These are phyloP conservation scores for Cyanidiococcus yangmingshanensis DNA, from an alignment of 23 red algal genomes.

Conservation along the genomic window DNA sequence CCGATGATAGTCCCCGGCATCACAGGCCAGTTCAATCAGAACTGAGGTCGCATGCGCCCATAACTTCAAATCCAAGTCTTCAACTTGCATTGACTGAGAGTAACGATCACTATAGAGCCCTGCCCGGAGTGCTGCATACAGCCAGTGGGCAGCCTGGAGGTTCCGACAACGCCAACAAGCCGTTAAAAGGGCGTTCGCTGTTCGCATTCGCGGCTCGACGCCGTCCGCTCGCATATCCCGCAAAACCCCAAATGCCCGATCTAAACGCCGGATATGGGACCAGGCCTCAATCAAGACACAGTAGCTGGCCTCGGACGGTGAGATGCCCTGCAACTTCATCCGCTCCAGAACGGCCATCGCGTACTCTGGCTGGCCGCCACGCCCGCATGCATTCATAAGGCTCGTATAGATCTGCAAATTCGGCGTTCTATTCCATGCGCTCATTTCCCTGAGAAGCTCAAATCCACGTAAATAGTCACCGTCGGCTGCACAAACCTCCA, in stretches of 20 bases:
- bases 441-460: background rate
- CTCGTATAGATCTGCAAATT: background rate
- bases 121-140: background rate
- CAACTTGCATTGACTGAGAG: background rate
- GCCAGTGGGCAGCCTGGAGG: slow-evolving; percentile 10
- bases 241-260: slow-evolving; percentile 7
- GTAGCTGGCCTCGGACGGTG: background rate
- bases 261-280: background rate
- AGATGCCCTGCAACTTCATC: background rate
- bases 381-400: background rate
- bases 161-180: slow-evolving; percentile 3
- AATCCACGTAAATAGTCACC: background rate
- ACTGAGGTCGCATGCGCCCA: no score
- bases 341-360: background rate
- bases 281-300: background rate
- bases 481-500: slow-evolving; percentile 6
- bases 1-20: background rate
- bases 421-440: background rate
- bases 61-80: background rate
- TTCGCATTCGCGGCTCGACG: background rate
- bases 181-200: background rate
- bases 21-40: slow-evolving; percentile 4
- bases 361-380: background rate
- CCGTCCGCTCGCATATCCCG: slow-evolving; percentile 7
- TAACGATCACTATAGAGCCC: background rate